phyloP scores from a whole-genome alignment of 306 rosid species.

The Cajanus cajan region DNA sequence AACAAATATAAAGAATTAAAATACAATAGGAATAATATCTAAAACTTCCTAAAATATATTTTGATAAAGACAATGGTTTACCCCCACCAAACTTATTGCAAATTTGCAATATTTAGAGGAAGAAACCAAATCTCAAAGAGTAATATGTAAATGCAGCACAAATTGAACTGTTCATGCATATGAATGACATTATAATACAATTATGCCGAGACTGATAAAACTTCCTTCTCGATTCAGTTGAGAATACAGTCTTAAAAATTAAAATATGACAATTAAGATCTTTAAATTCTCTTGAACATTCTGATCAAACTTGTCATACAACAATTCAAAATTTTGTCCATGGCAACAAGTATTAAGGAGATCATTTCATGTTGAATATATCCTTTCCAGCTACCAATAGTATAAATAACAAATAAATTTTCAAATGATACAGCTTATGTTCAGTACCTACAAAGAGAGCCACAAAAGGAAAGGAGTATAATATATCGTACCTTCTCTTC shows the following conservation, averaged over 20 bases:
- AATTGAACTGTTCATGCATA: slow-evolving; percentile 1
- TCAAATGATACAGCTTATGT: slow-evolving; percentile 1
- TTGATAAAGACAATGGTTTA: not conserved
- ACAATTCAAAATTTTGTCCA: not conserved
- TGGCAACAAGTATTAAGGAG: not conserved
- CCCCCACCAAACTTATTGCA: not conserved
- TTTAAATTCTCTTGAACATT: not conserved
- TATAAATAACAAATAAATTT: not conserved
- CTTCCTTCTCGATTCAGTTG: not conserved
- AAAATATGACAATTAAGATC: not conserved
- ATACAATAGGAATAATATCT: too few species aligned
- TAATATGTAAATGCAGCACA: not conserved
- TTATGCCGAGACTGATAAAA: not conserved
- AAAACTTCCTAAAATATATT: too few species aligned
- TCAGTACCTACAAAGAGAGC: not conserved
- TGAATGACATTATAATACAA: not conserved
- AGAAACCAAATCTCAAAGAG: not conserved
- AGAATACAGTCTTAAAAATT: not conserved
- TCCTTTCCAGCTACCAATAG: not conserved
- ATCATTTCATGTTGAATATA: slow-evolving; percentile 1
- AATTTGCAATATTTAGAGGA: not conserved
- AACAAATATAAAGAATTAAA: too few species aligned
- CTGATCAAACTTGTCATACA: not conserved
- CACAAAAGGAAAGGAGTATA: not conserved
- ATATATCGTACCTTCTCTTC: slow-evolving; percentile 65